Evolutionary conservation across 139 green algal species (phyloP), one percentile per base, ranked within the genome.

Genomic region (Micractinium sp.): DNA sequence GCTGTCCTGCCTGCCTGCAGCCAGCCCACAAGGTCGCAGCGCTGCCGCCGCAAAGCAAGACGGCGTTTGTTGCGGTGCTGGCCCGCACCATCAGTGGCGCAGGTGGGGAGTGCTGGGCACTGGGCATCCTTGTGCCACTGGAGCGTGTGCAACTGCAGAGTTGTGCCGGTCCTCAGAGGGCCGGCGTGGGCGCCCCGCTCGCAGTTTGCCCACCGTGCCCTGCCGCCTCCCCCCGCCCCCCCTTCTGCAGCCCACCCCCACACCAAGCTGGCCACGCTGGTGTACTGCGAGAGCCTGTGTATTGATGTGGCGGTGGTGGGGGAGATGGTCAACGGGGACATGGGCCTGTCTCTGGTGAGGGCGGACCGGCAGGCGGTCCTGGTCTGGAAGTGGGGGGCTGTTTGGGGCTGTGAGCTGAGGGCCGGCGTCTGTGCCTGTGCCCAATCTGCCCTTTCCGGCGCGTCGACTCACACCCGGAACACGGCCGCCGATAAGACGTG

Each of bases 261-360:
- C 74, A 89, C 89, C 47, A 94, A 96, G 92, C 92, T 97, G 41
- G 99, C 99, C 86, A 93, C 96, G 85, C 94, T 99, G 77, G 89
- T 90, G 41, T 99, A 99, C 92, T 96, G 99, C 77, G 96, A 99
- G 95, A 97, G 95, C 35, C 91, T 99, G 23, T 97, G 95, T 89
- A 85, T 74, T 5, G 93, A 98, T 91, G 95, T 92, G 33, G 91
- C 90, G 19, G 90, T 94, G 2, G 96, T 97, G 69, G 98, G 98
- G 90, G 88, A 97, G 63, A 93, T 99, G 31, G 95, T 99, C 90
- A 99, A 98, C 93, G 96, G 91, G 33, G 94, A 93, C 23, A 93
- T 98, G 18, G 95, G 95, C 38, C 91, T 95, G 22, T 94, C 97
- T 29, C 94, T 99, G 78, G 96, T 99, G 89, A 41, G 86, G 85